These are phyloP conservation scores for Vitis hybrid DNA, from an alignment of 177 flowering plant genomes.

Conservation along the genomic window DNA sequence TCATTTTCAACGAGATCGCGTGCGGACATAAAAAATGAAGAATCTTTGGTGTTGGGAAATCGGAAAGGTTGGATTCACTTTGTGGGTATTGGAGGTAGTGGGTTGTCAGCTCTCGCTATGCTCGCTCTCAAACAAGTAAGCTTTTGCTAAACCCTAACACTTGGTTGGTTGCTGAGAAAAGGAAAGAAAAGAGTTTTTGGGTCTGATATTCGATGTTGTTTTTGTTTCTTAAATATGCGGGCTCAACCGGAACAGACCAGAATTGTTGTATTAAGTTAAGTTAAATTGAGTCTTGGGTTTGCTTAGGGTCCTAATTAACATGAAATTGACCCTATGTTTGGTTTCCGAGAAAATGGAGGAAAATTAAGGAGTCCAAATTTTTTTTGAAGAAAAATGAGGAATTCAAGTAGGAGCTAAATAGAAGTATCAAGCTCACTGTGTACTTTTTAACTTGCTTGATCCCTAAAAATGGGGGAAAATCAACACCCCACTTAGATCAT, in stretches of 20 bases:
- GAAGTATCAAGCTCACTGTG: too few species aligned
- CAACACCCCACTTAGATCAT: background rate
- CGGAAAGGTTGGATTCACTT: slow-evolving; percentile 40
- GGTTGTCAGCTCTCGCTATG: slow-evolving; percentile 54
- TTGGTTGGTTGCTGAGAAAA: background rate
- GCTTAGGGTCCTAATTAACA: too few species aligned
- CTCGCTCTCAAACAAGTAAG: slow-evolving; percentile 46
- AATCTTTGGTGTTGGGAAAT: background rate
- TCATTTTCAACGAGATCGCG: slow-evolving; percentile 6
- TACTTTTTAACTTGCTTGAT: too few species aligned
- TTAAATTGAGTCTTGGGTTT: too few species aligned
- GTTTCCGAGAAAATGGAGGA: too few species aligned
- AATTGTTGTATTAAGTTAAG: too few species aligned
- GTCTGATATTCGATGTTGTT: background rate
- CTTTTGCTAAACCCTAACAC: background rate
- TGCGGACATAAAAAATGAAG: background rate
- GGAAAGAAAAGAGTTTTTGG: background rate
- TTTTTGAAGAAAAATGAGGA: background rate
- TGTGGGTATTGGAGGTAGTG: slow-evolving; percentile 53
- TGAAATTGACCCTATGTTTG: too few species aligned
- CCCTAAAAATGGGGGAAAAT: too few species aligned
- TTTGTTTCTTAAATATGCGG: too few species aligned
- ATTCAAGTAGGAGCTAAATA: background rate
- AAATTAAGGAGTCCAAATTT: background rate
- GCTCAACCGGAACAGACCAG: too few species aligned